Evolutionary conservation across 495 filamentous ascomycete genomes (phyloP).

Genomic region (Penicillium nucicola): DNA sequence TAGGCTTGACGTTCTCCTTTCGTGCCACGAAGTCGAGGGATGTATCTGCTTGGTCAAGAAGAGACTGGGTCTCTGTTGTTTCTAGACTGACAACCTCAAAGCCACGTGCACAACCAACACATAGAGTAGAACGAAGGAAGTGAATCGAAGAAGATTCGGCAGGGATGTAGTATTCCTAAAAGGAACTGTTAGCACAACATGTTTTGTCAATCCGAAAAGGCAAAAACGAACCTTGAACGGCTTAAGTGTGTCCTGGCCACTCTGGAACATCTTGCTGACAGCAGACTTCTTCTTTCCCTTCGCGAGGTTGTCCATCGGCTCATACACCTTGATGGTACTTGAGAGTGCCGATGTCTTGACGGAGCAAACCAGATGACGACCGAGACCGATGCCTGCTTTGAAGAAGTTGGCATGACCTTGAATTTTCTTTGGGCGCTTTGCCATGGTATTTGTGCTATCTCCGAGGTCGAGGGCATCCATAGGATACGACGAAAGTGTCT

Average conservation of each 20-base stretch:
- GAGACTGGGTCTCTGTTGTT: conserved; percentile 93
- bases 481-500: conserved; percentile 82
- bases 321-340: conserved; percentile 95
- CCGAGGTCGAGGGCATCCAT: conserved; percentile 79
- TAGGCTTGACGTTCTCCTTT: conserved; percentile 91
- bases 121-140: conserved; percentile 94
- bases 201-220: not conserved
- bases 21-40: conserved; percentile 94
- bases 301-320: conserved; percentile 87
- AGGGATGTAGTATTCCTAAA: conserved; percentile 92
- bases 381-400: conserved; percentile 92
- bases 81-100: conserved; percentile 98
- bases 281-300: conserved; percentile 89
- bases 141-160: conserved; percentile 95
- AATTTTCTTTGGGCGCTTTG: conserved; percentile 94
- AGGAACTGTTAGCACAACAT: not conserved
- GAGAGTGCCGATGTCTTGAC: conserved; percentile 88
- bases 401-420: conserved; percentile 97
- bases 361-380: conserved; percentile 89
- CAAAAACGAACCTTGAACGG: conserved; percentile 71
- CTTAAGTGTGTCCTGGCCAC: conserved; percentile 88
- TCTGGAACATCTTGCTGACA: conserved; percentile 90
- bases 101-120: conserved; percentile 89
- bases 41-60: conserved; percentile 97
- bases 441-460: conserved; percentile 65